A percentile compares a stretch with the other conserved stretches of the same genome.
Conservation (phyloP, 257 asterid genomes). For the Schizonepeta tenuifolia region DNA sequence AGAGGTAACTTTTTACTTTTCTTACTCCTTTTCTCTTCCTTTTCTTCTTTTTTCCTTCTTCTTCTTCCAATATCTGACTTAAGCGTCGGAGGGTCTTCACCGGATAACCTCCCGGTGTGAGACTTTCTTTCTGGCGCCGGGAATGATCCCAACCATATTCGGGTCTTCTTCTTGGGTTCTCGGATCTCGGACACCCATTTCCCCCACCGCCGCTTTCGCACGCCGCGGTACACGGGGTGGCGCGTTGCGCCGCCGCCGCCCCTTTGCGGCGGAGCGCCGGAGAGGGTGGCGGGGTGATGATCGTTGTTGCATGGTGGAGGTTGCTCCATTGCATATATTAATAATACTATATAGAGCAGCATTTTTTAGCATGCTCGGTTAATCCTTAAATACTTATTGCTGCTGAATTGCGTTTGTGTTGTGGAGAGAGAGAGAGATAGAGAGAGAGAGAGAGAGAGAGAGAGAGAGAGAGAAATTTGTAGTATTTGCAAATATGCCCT, state of each 20-base stretch:
- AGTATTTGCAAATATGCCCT: conserved; percentile 28
- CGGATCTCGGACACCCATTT: conserved; percentile 81
- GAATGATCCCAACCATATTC: conserved; percentile 75
- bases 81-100: too few species aligned
- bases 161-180: conserved; percentile 56
- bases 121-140: conserved; percentile 62
- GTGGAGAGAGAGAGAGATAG: background rate
- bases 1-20: too few species aligned
- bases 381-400: conserved; percentile 10
- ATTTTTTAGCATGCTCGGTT: background rate
- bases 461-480: background rate
- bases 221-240: conserved; percentile 66
- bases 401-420: background rate
- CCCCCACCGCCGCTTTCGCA: conserved; percentile 66
- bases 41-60: too few species aligned
- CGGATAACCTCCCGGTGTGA: too few species aligned
- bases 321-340: conserved; percentile 51
- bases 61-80: too few species aligned
- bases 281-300: conserved; percentile 1
- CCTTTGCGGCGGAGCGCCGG: background rate
- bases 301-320: conserved; percentile 44
- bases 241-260: conserved; percentile 34
- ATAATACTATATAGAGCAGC: too few species aligned
- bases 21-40: too few species aligned
- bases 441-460: too few species aligned